A percentile compares a stretch with the other conserved stretches of the same genome.
Evolutionary conservation across 176 grass and related monocot species (phyloP).

Genomic region (Carex littledalei): DNA sequence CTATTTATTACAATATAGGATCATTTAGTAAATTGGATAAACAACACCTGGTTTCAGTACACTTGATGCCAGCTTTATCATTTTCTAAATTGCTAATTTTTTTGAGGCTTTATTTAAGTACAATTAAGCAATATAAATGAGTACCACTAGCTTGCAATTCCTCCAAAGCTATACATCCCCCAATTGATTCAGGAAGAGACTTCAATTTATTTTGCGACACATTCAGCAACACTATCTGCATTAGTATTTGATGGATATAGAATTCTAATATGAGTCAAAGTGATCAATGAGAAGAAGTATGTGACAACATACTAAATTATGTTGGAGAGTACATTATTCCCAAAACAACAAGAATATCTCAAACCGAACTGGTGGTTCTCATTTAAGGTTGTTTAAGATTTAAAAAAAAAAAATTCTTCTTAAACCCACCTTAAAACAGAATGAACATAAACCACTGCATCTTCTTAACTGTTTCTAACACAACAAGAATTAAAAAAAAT

Average conservation of each 20-base stretch:
- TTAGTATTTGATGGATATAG: background rate
- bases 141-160: constrained; percentile 92
- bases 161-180: constrained; percentile 73
- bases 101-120: background rate
- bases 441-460: background rate
- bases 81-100: background rate
- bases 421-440: background rate
- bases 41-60: background rate
- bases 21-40: background rate
- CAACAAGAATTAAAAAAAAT: background rate
- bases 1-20: background rate
- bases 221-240: constrained; percentile 80
- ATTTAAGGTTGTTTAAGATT: too few species aligned
- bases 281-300: background rate
- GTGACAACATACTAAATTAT: background rate
- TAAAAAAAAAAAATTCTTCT: too few species aligned
- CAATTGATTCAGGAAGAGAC: constrained; percentile 81
- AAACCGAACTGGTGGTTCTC: too few species aligned
- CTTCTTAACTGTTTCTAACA: background rate
- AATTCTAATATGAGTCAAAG: background rate
- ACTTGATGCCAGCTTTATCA: background rate
- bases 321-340: background rate
- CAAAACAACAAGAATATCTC: too few species aligned
- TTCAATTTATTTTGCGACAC: constrained; percentile 87
- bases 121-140: constrained; percentile 7